A percentile compares a stretch with the other conserved stretches of the same genome.
Evolutionary conservation across 805 yeast species (phyloP).

Genomic region (Starmerella floris): DNA sequence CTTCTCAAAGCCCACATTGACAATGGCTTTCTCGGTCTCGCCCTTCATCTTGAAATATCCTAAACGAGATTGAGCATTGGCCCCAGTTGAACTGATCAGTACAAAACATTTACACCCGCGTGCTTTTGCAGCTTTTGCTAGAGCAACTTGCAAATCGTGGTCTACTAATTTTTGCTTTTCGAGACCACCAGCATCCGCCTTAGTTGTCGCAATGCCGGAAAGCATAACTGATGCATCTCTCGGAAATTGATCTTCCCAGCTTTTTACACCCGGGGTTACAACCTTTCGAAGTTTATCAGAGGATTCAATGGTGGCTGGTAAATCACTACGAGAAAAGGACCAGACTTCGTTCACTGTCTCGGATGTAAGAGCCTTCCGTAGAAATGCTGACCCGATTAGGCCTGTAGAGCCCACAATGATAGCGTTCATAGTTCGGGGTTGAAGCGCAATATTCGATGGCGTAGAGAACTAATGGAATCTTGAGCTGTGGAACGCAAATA

Average conservation of each 20-base stretch:
- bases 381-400: constrained; percentile 48
- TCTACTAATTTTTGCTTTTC: constrained; percentile 61
- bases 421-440: constrained; percentile 4
- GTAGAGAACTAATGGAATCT: background rate
- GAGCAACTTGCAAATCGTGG: constrained; percentile 51
- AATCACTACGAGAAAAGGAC: constrained; percentile 28
- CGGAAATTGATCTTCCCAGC: constrained; percentile 38
- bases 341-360: constrained; percentile 32
- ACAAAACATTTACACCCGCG: constrained; percentile 57
- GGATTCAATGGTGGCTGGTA: constrained; percentile 2
- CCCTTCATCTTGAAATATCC: constrained; percentile 62
- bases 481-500: no score
- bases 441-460: background rate
- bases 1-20: constrained; percentile 49
- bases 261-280: constrained; percentile 34
- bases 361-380: constrained; percentile 34
- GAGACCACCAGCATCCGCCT: constrained; percentile 57
- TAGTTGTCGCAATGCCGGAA: constrained; percentile 66
- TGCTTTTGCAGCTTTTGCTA: constrained; percentile 62
- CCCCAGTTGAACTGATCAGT: constrained; percentile 54
- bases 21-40: constrained; percentile 54
- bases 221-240: constrained; percentile 33
- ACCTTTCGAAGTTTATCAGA: constrained; percentile 28
- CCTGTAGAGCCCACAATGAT: constrained; percentile 61
- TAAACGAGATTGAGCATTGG: constrained; percentile 42